phyloP scores from a whole-genome alignment of 2,329 filamentous ascomycete species.

The Colletotrichum destructivum region DNA sequence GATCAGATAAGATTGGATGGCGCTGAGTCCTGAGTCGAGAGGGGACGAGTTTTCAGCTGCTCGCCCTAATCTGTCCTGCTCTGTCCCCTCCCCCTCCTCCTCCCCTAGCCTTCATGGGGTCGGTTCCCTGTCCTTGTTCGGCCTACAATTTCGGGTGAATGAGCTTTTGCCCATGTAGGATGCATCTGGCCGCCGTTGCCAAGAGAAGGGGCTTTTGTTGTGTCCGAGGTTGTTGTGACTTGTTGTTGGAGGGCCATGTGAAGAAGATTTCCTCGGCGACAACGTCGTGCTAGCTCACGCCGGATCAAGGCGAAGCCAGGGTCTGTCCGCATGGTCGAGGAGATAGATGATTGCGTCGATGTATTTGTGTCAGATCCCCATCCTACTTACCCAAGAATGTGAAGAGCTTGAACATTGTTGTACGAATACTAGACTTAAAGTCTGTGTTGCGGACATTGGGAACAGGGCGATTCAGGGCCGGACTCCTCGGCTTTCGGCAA shows the following conservation, averaged over 20 bases:
- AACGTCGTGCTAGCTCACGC: not conserved
- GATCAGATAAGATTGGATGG: conserved; percentile 40
- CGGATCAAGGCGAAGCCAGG: too few species aligned
- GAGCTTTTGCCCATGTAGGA: not conserved
- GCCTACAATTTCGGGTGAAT: conserved; percentile 15
- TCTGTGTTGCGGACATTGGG: not conserved
- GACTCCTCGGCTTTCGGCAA: not conserved
- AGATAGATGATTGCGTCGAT: too few species aligned
- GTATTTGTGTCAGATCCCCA: too few species aligned
- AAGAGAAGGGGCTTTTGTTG: not conserved
- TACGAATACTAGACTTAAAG: not conserved
- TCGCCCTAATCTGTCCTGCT: not conserved
- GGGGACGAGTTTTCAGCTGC: conserved; percentile 26
- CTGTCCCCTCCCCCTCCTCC: too few species aligned
- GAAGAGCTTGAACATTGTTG: too few species aligned
- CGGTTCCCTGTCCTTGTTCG: conserved; percentile 12
- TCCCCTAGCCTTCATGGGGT: not conserved
- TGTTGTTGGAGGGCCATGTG: not conserved
- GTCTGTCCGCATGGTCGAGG: too few species aligned
- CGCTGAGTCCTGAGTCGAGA: not conserved
- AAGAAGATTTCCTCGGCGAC: not conserved
- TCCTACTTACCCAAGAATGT: too few species aligned
- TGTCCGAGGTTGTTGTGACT: not conserved
- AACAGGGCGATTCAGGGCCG: not conserved
- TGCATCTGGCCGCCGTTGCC: not conserved